Evolutionary conservation across 228 moss, liverwort and hornwort species (phyloP), one percentile per base, ranked within the genome.

Genomic region (Sphagnum magellanicum): DNA sequence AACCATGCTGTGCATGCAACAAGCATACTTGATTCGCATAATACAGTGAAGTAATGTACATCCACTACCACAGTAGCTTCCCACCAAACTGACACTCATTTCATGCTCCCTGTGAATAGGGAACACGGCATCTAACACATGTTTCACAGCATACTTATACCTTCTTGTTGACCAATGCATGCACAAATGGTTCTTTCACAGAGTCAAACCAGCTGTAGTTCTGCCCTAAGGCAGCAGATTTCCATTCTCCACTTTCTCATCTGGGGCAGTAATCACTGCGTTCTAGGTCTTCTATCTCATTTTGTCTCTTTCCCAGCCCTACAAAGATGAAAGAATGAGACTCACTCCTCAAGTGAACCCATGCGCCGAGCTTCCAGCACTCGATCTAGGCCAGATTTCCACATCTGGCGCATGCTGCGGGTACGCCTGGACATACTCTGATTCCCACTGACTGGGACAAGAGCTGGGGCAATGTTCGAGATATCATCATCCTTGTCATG

Each of bases 401-500:
- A 87, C 87, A 83, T 87, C 74, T 87, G 87, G 65, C 92, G 87
- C 92, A 98, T 98, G 58, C 94, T 90, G 73, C 98, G 84, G n/a
- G 94, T 98, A 59, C 92, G 84, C 68, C 94, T 81, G 1, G 98
- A 98, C 93, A 98, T 93, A 1, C 93, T 91, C 50, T 87, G 73
- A 83, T 96, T 96, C 50, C 92, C 95, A 71, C 88, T 91, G 6
- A 90, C 80, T 77, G 98, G 94, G 69, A 93, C 93, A 49, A 84
- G 48, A 65, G 92, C 98, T 60, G 90, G 88, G 70, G 93, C 83
- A 63, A 98, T 90, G 71, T 90, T 85, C 66, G 98, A 98, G 71
- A 98, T 87, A 64, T 98, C 98, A 77, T 93, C 92, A 76, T 89
- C 92, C 79, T 93, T 91, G 64, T 98, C 89, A 58, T 78, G 87